Conservation (phyloP, 208 protist genomes). For the Kentomonas sorsogonicus region DNA sequence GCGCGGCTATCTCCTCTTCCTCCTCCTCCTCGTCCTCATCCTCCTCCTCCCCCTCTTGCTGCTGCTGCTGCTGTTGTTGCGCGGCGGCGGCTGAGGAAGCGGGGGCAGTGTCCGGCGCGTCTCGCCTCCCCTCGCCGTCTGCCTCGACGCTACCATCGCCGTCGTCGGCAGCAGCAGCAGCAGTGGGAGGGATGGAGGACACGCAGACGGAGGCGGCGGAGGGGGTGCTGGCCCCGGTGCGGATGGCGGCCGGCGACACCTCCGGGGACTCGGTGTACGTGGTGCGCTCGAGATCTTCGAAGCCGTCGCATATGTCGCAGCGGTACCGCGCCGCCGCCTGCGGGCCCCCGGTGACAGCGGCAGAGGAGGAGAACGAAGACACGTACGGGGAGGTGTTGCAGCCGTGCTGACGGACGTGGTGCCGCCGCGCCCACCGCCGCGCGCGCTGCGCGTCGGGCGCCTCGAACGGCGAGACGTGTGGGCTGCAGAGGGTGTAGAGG, state of each 20-base stretch:
- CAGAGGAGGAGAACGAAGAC: too few species aligned
- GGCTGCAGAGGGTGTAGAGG: slow-evolving; percentile 50
- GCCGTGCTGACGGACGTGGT: too few species aligned
- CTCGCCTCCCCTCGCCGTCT: not conserved
- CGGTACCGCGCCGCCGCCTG: not conserved
- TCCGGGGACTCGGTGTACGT: too few species aligned
- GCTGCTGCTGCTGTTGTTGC: not conserved
- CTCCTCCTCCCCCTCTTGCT: slow-evolving; percentile 3
- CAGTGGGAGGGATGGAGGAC: not conserved
- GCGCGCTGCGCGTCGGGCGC: slow-evolving; percentile 1
- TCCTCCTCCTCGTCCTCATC: slow-evolving; percentile 29
- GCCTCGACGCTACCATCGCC: not conserved
- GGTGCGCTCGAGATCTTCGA: too few species aligned
- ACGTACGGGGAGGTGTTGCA: too few species aligned
- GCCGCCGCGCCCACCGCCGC: not conserved
- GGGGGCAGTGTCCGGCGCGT: not conserved
- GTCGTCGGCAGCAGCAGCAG: not conserved
- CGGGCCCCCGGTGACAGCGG: too few species aligned
- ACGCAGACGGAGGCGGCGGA: slow-evolving; percentile 31
- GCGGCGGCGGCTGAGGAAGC: not conserved
- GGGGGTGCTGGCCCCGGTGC: slow-evolving; percentile 8
- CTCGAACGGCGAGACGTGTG: slow-evolving; percentile 36
- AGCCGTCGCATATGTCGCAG: slow-evolving; percentile 5
- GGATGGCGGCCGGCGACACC: not conserved
- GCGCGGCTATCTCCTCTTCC: slow-evolving; percentile 9